phyloP scores from a whole-genome alignment of 306 rosid genomes.

The Carpinus fangiana region DNA sequence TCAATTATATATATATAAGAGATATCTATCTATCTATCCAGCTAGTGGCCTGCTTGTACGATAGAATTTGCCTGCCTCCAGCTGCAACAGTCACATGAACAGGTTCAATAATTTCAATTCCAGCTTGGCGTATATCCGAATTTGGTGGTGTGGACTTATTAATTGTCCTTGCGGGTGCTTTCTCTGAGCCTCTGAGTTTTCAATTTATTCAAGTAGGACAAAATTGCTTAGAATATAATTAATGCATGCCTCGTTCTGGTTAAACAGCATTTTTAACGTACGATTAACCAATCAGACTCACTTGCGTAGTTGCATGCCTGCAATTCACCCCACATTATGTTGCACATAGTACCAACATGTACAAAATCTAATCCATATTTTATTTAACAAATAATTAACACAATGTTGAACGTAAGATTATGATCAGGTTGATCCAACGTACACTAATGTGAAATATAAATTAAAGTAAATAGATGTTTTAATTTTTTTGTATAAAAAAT shows the following conservation, averaged over 20 bases:
- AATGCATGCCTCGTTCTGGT: background rate
- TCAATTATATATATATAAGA: no score
- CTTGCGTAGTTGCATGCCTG: background rate
- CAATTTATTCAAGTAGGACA: background rate
- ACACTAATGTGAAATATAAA: no score
- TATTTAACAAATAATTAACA: no score
- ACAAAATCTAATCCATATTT: background rate
- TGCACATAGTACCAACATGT: background rate
- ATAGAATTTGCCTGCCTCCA: background rate
- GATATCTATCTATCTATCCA: no score
- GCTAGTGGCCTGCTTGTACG: background rate
- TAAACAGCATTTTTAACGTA: slow-evolving; percentile 6
- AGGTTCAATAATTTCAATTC: no score
- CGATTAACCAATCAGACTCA: background rate
- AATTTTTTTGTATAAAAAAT: no score
- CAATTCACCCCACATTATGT: background rate
- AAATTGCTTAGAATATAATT: background rate
- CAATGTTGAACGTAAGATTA: background rate
- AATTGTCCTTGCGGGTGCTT: background rate
- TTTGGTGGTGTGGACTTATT: background rate
- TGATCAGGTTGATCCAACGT: no score
- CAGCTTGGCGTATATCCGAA: no score
- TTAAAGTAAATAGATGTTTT: no score
- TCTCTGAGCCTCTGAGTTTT: background rate
- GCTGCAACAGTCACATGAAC: background rate